phyloP scores from a whole-genome alignment of 2,329 filamentous ascomycete genomes.

The Penicillium sp. region DNA sequence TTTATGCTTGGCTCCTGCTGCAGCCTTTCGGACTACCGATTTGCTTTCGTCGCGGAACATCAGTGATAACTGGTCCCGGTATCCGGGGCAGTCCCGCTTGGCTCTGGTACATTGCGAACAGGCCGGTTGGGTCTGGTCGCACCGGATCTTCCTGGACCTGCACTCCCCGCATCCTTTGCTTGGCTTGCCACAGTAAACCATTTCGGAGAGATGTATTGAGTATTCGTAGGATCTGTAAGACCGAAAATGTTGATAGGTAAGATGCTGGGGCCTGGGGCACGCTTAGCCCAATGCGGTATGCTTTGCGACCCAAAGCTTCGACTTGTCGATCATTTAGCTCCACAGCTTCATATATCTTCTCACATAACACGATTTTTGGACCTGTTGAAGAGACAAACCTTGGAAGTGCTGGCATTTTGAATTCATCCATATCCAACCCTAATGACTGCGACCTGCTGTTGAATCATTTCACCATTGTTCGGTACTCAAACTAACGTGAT shows the following conservation, averaged over 20 bases:
- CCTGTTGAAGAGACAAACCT: too few relatives aligned
- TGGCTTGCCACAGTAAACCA: constrained; percentile 48
- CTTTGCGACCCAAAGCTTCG: constrained; percentile 7
- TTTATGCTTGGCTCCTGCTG: constrained; percentile 33
- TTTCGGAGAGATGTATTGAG: constrained; percentile 14
- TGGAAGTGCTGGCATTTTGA: too few relatives aligned
- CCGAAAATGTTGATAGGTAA: neutral
- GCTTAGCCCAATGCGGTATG: constrained; percentile 11
- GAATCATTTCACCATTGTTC: too few relatives aligned
- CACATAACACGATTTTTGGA: too few relatives aligned
- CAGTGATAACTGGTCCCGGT: constrained; percentile 64
- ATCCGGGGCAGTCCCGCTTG: constrained; percentile 63
- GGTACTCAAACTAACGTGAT: too few relatives aligned
- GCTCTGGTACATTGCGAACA: constrained; percentile 66
- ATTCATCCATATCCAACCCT: too few relatives aligned
- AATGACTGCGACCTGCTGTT: too few relatives aligned
- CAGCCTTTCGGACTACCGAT: constrained; percentile 61
- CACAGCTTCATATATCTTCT: neutral
- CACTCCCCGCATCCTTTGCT: constrained; percentile 50
- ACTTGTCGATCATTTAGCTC: neutral
- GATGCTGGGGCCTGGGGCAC: neutral
- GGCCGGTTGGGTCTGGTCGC: constrained; percentile 62
- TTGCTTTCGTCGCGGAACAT: constrained; percentile 69
- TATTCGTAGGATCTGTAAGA: neutral
- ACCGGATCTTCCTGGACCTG: constrained; percentile 50